A percentile compares a stretch with the other conserved stretches of the same genome.
phyloP scores from a whole-genome alignment of 371 early-diverging fungal genomes.

The Mucor racemosus region DNA sequence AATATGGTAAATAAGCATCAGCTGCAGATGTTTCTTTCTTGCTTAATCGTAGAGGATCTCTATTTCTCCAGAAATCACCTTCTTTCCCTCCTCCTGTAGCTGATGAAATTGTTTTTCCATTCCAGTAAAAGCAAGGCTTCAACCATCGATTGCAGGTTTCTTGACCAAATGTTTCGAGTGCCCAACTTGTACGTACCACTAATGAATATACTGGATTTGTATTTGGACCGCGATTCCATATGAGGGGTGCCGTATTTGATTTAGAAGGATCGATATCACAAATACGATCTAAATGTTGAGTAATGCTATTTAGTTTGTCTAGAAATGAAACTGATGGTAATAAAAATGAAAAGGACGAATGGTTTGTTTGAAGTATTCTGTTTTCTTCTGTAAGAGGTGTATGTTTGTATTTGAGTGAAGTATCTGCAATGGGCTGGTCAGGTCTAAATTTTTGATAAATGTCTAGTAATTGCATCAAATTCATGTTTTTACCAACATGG shows the following conservation, averaged over 20 bases:
- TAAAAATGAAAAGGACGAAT: conserved; percentile 52
- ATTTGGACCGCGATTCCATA: conserved; percentile 71
- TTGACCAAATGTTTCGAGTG: conserved; percentile 51
- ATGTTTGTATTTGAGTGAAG: conserved; percentile 13
- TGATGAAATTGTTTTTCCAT: conserved; percentile 54
- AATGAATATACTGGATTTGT: conserved; percentile 72
- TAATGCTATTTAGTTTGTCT: conserved; percentile 42
- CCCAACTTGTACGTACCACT: conserved; percentile 65
- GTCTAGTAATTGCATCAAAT: conserved; percentile 11
- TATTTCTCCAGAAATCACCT: conserved; percentile 58
- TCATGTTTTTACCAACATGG: conserved; percentile 13
- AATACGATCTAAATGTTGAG: conserved; percentile 50
- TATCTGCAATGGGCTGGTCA: conserved; percentile 11
- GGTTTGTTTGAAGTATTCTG: conserved; percentile 7
- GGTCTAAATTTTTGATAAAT: conserved; percentile 12
- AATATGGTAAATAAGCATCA: conserved; percentile 60
- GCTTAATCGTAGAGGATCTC: conserved; percentile 60
- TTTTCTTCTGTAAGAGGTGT: not conserved
- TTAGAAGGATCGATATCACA: conserved; percentile 46
- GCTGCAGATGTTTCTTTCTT: conserved; percentile 67
- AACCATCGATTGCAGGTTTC: conserved; percentile 52
- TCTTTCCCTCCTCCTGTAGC: conserved; percentile 44
- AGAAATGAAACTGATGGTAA: conserved; percentile 54
- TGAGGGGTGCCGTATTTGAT: conserved; percentile 35
- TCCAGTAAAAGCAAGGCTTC: conserved; percentile 69